These are phyloP conservation scores for Bruguiera gymnorhiza DNA, from an alignment of 345 rosid genomes.

Conservation along the genomic window DNA sequence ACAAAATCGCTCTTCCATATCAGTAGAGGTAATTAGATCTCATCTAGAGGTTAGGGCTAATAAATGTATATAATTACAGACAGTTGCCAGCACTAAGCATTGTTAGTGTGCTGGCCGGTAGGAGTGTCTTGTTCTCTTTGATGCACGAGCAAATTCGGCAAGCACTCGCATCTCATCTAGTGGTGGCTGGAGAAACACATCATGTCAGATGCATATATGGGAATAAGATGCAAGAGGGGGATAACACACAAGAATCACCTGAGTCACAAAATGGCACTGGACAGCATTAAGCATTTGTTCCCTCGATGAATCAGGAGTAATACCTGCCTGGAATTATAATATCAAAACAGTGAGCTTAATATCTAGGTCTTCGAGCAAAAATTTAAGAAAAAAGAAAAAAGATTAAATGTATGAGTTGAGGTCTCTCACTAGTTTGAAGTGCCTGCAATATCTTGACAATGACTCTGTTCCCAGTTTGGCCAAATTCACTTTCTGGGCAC, in stretches of 20 bases:
- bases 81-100: slow-evolving; percentile 8
- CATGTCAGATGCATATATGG: neutral
- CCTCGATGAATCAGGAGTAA: slow-evolving; percentile 38
- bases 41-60: slow-evolving; percentile 45
- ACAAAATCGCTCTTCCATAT: slow-evolving; percentile 18
- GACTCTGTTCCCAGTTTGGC: slow-evolving; percentile 46
- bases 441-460: slow-evolving; percentile 56
- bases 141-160: slow-evolving; percentile 29
- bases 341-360: neutral
- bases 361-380: neutral
- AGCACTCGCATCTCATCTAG: slow-evolving; percentile 43
- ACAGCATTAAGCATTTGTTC: slow-evolving; percentile 49
- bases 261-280: slow-evolving; percentile 48
- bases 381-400: neutral
- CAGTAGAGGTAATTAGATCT: slow-evolving; percentile 28
- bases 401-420: neutral
- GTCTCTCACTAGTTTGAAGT: slow-evolving; percentile 57
- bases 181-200: slow-evolving; percentile 28
- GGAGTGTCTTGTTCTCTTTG: slow-evolving; percentile 31
- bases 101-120: slow-evolving; percentile 14
- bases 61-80: slow-evolving; percentile 31
- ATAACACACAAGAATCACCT: slow-evolving; percentile 33
- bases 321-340: slow-evolving; percentile 29
- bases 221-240: neutral
- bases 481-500: slow-evolving; percentile 49